Conservation (phyloP, 352 stramenopile genomes). For the Globisporangium paddicum region DNA sequence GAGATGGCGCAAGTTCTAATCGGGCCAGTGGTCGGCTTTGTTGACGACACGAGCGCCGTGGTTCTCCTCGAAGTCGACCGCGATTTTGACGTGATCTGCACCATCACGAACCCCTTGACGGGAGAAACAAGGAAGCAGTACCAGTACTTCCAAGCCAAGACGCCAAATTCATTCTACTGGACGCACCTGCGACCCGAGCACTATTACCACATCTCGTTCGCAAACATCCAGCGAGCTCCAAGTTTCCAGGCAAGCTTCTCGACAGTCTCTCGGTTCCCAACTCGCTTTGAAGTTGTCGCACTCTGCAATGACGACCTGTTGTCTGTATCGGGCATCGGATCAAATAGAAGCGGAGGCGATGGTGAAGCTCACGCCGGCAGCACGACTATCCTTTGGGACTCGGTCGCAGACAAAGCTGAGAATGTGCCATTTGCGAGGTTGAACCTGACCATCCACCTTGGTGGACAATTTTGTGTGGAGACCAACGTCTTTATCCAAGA, state of each 20-base stretch:
- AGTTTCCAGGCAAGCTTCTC: slow-evolving; percentile 43
- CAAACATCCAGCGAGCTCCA: slow-evolving; percentile 35
- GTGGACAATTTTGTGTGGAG: slow-evolving; percentile 36
- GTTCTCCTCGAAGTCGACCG: slow-evolving; percentile 69
- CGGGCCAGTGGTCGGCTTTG: slow-evolving; percentile 68
- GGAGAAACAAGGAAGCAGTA: slow-evolving; percentile 35
- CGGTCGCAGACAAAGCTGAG: slow-evolving; percentile 22
- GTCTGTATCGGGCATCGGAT: background rate
- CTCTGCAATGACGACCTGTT: slow-evolving; percentile 25
- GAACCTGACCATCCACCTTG: slow-evolving; percentile 50
- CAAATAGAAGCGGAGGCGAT: background rate
- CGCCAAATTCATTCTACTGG: slow-evolving; percentile 57
- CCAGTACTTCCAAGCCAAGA: slow-evolving; percentile 39
- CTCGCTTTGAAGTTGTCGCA: slow-evolving; percentile 33
- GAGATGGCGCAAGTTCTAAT: slow-evolving; percentile 35
- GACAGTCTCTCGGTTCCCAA: slow-evolving; percentile 25
- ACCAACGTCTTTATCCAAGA: slow-evolving; percentile 30
- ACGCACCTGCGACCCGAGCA: slow-evolving; percentile 54
- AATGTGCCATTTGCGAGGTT: slow-evolving; percentile 29
- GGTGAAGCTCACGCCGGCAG: background rate
- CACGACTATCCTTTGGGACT: slow-evolving; percentile 21
- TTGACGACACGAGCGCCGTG: slow-evolving; percentile 46
- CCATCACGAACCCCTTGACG: slow-evolving; percentile 47
- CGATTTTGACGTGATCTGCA: slow-evolving; percentile 43
- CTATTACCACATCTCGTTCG: slow-evolving; percentile 49